These are phyloP conservation scores for Wallacemonas sp. DNA, from an alignment of 208 protist species.

Conservation along the genomic window DNA sequence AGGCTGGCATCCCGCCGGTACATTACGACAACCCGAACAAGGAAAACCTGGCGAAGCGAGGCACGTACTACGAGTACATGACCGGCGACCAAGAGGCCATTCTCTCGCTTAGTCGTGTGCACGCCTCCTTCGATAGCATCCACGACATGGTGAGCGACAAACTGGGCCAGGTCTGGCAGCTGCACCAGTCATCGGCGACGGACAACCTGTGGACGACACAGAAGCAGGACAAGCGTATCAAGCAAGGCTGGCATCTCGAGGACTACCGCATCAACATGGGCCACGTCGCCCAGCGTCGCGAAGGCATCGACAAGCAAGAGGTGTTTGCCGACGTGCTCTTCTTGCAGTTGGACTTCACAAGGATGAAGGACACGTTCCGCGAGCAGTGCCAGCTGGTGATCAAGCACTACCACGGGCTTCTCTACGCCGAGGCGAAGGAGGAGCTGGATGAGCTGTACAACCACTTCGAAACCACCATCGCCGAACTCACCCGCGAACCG, in stretches of 20 bases:
- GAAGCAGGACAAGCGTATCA: conserved; percentile 92
- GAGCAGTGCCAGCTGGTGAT: conserved; percentile 96
- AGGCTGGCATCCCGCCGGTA: conserved; percentile 45
- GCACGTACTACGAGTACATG: conserved; percentile 95
- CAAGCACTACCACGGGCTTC: conserved; percentile 93
- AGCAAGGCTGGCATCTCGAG: conserved; percentile 92
- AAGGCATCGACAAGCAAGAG: conserved; percentile 96
- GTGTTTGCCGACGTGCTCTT: conserved; percentile 94
- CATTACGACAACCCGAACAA: conserved; percentile 55
- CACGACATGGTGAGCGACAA: conserved; percentile 92
- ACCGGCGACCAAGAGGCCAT: conserved; percentile 94
- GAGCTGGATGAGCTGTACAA: conserved; percentile 92
- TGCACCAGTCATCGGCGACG: conserved; percentile 95
- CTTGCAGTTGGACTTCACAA: conserved; percentile 95
- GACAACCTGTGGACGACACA: conserved; percentile 94
- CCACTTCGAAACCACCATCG: conserved; percentile 75
- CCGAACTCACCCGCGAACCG: conserved; percentile 80
- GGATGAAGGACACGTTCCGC: conserved; percentile 96
- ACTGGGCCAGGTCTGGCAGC: conserved; percentile 94
- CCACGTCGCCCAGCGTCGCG: conserved; percentile 91
- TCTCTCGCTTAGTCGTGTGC: conserved; percentile 87
- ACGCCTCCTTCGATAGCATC: conserved; percentile 89
- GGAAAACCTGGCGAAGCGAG: conserved; percentile 53
- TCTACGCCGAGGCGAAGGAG: conserved; percentile 92
- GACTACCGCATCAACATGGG: conserved; percentile 95